Evolutionary conservation across 805 yeast species (phyloP).

Genomic region (Teunomyces gatunensis): DNA sequence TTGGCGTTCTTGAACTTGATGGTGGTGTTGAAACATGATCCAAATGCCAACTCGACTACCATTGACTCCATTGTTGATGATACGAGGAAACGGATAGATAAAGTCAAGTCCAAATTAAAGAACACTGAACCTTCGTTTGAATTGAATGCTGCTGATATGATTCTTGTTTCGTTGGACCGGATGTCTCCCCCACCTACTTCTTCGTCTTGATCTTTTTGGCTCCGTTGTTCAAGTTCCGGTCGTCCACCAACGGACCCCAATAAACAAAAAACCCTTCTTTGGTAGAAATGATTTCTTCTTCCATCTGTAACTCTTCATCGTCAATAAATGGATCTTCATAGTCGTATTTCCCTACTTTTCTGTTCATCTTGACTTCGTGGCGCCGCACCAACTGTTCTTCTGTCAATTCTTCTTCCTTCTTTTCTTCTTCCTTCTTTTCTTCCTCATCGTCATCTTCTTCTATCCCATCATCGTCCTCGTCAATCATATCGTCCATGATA

Average conservation of each 20-base stretch:
- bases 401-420: slow-evolving; percentile 23
- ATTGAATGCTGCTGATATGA: slow-evolving; percentile 32
- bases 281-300: slow-evolving; percentile 88
- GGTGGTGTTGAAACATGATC: slow-evolving; percentile 27
- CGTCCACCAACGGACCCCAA: slow-evolving; percentile 84
- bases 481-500: slow-evolving; percentile 47
- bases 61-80: slow-evolving; percentile 14
- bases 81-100: slow-evolving; percentile 14
- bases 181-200: slow-evolving; percentile 14
- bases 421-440: slow-evolving; percentile 23
- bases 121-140: slow-evolving; percentile 15
- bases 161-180: slow-evolving; percentile 35
- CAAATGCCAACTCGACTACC: slow-evolving; percentile 12
- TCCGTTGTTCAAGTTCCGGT: slow-evolving; percentile 19
- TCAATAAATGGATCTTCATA: slow-evolving; percentile 93
- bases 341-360: slow-evolving; percentile 89
- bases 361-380: slow-evolving; percentile 51
- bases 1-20: slow-evolving; percentile 58
- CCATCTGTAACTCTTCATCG: slow-evolving; percentile 88
- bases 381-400: slow-evolving; percentile 45
- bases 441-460: slow-evolving; percentile 44
- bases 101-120: slow-evolving; percentile 16
- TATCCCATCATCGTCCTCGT: slow-evolving; percentile 48
- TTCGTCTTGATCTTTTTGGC: slow-evolving; percentile 30
- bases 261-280: slow-evolving; percentile 95